Conservation (phyloP, 2,329 filamentous ascomycete genomes). For the Ceratocystis ficicola region DNA sequence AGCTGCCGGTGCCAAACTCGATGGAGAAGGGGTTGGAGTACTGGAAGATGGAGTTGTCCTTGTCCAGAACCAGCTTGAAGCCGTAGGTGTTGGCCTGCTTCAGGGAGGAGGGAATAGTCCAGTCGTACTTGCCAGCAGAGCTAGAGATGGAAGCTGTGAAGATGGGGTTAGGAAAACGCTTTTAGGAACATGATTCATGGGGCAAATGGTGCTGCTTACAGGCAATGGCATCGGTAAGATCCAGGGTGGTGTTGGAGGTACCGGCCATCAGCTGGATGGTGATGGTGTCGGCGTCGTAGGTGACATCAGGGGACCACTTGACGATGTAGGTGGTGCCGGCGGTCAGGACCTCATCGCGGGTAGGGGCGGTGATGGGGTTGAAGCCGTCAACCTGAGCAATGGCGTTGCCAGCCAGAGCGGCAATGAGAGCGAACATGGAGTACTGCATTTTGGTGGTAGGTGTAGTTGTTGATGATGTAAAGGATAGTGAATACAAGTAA, state of each 20-base stretch:
- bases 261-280: conserved; percentile 46
- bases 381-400: conserved; percentile 46
- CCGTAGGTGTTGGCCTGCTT: conserved; percentile 43
- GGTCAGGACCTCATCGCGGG: conserved; percentile 33
- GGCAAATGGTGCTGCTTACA: conserved; percentile 34
- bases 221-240: conserved; percentile 31
- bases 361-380: conserved; percentile 41
- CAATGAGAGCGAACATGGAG: conserved; percentile 32
- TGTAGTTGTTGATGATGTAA: conserved; percentile 20
- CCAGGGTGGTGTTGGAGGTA: conserved; percentile 33
- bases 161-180: background rate
- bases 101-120: conserved; percentile 38
- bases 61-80: conserved; percentile 41
- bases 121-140: conserved; percentile 36
- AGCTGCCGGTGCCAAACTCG: conserved; percentile 26
- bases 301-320: conserved; percentile 36
- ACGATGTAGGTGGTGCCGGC: conserved; percentile 41
- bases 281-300: conserved; percentile 35
- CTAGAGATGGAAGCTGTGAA: conserved; percentile 37
- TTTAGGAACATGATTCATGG: background rate
- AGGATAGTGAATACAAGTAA: conserved; percentile 4
- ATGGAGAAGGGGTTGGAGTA: conserved; percentile 52
- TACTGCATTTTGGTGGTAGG: conserved; percentile 42
- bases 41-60: conserved; percentile 42
- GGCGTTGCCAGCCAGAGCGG: conserved; percentile 40